These are phyloP conservation scores for Mycosphaerella arachidis DNA, from an alignment of 2,329 filamentous ascomycete genomes.

Conservation along the genomic window DNA sequence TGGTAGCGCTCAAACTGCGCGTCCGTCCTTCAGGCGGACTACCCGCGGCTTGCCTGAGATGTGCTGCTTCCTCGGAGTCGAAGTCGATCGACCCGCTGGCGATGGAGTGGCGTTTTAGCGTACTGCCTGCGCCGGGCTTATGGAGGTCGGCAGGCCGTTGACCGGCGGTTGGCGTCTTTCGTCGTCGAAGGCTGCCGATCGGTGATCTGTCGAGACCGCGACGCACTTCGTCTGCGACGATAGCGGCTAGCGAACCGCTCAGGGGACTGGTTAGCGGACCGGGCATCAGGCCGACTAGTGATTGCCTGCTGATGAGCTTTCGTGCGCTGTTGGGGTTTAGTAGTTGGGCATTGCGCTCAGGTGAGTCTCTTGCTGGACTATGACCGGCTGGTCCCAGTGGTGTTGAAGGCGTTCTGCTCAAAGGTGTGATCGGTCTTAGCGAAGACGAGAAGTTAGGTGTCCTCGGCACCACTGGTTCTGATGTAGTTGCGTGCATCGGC, in stretches of 20 bases:
- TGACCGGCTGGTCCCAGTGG: constrained; percentile 7
- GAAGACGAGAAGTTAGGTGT: constrained; percentile 15
- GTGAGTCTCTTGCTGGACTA: constrained; percentile 9
- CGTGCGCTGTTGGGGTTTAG: constrained; percentile 32
- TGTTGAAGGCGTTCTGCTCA: constrained; percentile 21
- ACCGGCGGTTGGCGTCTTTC: constrained; percentile 9
- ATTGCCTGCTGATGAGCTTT: constrained; percentile 43
- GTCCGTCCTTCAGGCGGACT: constrained; percentile 14
- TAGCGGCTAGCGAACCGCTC: constrained; percentile 56
- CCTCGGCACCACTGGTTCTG: constrained; percentile 28
- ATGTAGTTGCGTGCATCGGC: constrained; percentile 35
- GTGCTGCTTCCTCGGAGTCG: constrained; percentile 16
- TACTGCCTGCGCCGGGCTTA: constrained; percentile 5
- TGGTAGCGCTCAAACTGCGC: constrained; percentile 26
- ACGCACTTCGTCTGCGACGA: constrained; percentile 62
- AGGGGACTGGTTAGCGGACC: constrained; percentile 58
- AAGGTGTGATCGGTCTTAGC: constrained; percentile 23
- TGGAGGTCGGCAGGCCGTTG: constrained; percentile 9
- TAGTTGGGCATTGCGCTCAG: constrained; percentile 11
- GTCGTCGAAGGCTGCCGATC: constrained; percentile 13
- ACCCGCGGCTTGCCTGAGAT: constrained; percentile 14
- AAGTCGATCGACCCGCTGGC: constrained; percentile 26
- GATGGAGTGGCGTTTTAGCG: constrained; percentile 23
- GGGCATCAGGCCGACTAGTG: constrained; percentile 53
- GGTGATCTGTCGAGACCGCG: constrained; percentile 43